Base-by-base conservation (phyloP, 2,329 filamentous ascomycete genomes). In the Atkinsonella hypoxylon region DNA sequence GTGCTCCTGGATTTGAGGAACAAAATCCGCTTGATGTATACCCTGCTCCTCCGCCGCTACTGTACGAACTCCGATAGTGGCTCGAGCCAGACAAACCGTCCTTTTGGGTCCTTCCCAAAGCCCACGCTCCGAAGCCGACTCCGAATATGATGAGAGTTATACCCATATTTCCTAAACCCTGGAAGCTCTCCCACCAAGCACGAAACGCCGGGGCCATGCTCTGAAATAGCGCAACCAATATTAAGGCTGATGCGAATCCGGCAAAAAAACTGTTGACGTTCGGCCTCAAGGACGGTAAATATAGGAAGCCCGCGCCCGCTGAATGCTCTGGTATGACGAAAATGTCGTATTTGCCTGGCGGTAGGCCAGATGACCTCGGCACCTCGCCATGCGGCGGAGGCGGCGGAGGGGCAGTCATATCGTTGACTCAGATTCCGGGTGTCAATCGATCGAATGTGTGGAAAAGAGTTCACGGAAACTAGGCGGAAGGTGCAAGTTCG, bases 301-400 rank as follows among this genome's bases (percentile, higher is more conserved):
- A 96, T 30, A 97, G 74, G 67, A 96, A 96, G 34, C 91, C 91
- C 0, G 83, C 81, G 49, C 91, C 91, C 7, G 90, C 78, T 11
- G 89, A 91, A 67, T 95, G 89, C 45, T 90, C 88, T 8, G 91
- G 91, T 61, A 97, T 90, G 65, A 96, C 85, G 71, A 96, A 96
- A 64, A 97, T 95, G 72, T 97, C 91, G 69, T 95, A 97, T 64
- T 93, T 94, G 50, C 91, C 90, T 1, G 86, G 77, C 2, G 91
- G 91, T 45, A 96, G 73, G 51, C 86, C 85, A 15, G 74, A 67
- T 38, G 79, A 75, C 65, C 83, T 83, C 47, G 88, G 86, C 58
- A 82, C 84, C 62, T 82, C 77, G 68, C 89, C 89, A 70, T 95
- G 89, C 56, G 88, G 89, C 63, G 89, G 89, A 57, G 87, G 87